Percentiles rank a stretch among this genome's conserved stretches.
Evolutionary conservation across 2,329 filamentous ascomycete genomes (phyloP).

Genomic region (Gnomoniopsis sp.): DNA sequence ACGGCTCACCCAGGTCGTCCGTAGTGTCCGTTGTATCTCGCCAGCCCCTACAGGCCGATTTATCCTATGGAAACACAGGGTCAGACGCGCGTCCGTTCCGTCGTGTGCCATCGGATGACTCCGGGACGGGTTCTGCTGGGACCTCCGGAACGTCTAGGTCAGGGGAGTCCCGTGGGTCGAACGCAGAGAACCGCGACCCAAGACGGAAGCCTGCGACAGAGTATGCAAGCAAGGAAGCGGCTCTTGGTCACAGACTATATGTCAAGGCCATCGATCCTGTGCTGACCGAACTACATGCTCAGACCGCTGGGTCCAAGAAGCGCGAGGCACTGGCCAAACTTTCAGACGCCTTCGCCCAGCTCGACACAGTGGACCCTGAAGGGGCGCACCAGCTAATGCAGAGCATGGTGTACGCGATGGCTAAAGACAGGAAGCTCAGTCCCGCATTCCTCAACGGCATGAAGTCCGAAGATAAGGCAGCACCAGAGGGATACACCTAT

Average conservation of each 20-base stretch:
- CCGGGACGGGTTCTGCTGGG: constrained; percentile 35
- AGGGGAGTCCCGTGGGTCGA: constrained; percentile 39
- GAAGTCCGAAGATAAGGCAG: constrained; percentile 30
- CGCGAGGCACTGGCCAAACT: constrained; percentile 79
- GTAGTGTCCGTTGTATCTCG: constrained; percentile 47
- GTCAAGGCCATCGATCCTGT: constrained; percentile 77
- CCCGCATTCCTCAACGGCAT: constrained; percentile 39
- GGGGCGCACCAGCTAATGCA: constrained; percentile 83
- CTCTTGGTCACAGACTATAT: constrained; percentile 78
- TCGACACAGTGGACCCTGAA: constrained; percentile 87
- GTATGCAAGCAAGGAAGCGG: constrained; percentile 72
- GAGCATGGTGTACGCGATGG: constrained; percentile 69
- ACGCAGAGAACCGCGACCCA: constrained; percentile 61
- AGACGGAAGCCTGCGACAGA: constrained; percentile 39
- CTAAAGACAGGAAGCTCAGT: constrained; percentile 64
- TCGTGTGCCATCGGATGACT: constrained; percentile 72
- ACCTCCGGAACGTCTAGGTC: constrained; percentile 31
- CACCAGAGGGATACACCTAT: constrained; percentile 44
- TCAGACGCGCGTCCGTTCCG: constrained; percentile 92
- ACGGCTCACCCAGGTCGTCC: constrained; percentile 40
- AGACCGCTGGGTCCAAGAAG: constrained; percentile 64
- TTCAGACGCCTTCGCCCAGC: constrained; percentile 78
- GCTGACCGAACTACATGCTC: constrained; percentile 82
- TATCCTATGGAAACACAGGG: constrained; percentile 89
- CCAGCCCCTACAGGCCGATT: constrained; percentile 80